Evolutionary conservation across 129 eudicot species (phyloP).

Genomic region (Flaveria brownii): DNA sequence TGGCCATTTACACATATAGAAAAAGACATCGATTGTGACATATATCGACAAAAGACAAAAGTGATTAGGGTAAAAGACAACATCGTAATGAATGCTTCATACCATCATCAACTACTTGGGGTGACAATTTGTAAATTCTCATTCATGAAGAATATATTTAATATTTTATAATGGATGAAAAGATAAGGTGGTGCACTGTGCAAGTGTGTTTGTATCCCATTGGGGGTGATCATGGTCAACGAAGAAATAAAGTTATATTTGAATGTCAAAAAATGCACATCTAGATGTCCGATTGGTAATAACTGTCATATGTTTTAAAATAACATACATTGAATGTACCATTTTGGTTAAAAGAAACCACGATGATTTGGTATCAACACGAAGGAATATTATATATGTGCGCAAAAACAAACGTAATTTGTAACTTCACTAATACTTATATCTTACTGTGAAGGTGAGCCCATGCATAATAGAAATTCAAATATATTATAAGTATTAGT

Average conservation of each 20-base stretch:
- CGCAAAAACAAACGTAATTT: too few relatives aligned
- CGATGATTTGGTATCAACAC: background rate
- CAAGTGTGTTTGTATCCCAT: background rate
- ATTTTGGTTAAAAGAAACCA: background rate
- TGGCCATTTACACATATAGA: conserved; percentile 32
- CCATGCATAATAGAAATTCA: too few relatives aligned
- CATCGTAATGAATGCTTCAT: conserved; percentile 22
- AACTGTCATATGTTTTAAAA: too few relatives aligned
- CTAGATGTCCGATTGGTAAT: background rate
- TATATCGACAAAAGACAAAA: conserved; percentile 30
- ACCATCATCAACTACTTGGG: conserved; percentile 25
- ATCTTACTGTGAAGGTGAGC: too few relatives aligned
- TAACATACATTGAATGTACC: background rate
- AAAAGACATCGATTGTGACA: conserved; percentile 46
- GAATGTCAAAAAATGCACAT: background rate
- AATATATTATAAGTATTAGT: too few relatives aligned
- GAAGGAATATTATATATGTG: too few relatives aligned
- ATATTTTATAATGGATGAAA: background rate
- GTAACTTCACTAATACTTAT: too few relatives aligned
- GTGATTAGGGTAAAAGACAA: conserved; percentile 37
- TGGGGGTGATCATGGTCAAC: background rate
- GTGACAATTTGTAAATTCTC: conserved; percentile 1
- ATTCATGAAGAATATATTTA: background rate
- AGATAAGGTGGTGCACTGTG: conserved; percentile 2
- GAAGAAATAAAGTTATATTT: background rate